phyloP scores from a whole-genome alignment of 176 grass and related monocot genomes.

The Oryza glaberrima region DNA sequence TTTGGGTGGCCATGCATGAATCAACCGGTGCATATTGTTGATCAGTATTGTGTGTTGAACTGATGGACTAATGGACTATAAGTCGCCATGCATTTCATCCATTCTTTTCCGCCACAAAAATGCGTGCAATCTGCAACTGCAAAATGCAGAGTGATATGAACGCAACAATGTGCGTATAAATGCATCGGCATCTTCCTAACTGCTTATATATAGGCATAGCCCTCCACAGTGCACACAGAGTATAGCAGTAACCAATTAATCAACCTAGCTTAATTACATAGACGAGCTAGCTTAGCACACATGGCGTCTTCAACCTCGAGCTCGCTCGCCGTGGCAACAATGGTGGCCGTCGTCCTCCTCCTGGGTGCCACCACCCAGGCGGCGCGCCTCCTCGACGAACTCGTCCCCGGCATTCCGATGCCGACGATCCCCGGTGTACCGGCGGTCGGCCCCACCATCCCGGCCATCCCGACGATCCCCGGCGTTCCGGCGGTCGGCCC shows the following conservation, averaged over 20 bases:
- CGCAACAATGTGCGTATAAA: too few relatives aligned
- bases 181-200: background rate
- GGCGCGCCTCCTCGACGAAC: conserved; percentile 43
- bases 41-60: background rate
- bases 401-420: background rate
- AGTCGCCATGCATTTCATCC: conserved; percentile 22
- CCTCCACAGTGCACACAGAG: background rate
- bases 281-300: too few relatives aligned
- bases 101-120: background rate
- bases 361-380: conserved; percentile 5
- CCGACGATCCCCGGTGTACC: background rate
- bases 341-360: conserved; percentile 29
- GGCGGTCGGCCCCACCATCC: background rate
- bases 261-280: background rate
- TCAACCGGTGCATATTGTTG: background rate
- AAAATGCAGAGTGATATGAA: background rate
- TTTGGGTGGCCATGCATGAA: conserved; percentile 14
- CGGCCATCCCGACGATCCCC: background rate
- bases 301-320: conserved; percentile 42
- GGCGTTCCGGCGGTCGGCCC: background rate
- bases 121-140: background rate
- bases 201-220: background rate
- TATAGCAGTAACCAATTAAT: background rate
- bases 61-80: conserved; percentile 20
- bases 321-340: conserved; percentile 11